A percentile compares a stretch with the other conserved stretches of the same genome.
These are phyloP conservation scores for Fusarium duplospermum DNA, from an alignment of 2,329 filamentous ascomycete species.

Conservation along the genomic window DNA sequence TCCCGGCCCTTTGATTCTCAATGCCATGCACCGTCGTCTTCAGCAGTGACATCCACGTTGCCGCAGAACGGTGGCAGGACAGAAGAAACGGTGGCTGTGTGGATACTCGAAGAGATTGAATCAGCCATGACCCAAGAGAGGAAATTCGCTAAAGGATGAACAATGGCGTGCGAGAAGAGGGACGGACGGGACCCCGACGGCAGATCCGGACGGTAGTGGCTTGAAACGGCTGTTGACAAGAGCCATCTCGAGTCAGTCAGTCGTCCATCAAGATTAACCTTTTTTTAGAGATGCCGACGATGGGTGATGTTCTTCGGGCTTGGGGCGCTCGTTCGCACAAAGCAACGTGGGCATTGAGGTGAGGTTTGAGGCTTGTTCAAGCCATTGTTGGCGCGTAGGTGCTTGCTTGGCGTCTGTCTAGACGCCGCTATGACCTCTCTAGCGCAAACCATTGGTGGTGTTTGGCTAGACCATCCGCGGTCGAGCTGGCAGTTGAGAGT, in stretches of 20 bases:
- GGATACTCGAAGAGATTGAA: not conserved
- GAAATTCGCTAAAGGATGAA: not conserved
- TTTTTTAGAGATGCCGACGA: not conserved
- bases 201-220: not conserved
- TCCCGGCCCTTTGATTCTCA: slow-evolving; percentile 7
- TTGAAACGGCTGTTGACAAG: slow-evolving; percentile 14
- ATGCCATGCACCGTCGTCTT: not conserved
- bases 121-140: not conserved
- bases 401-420: slow-evolving; percentile 3
- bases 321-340: not conserved
- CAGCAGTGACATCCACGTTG: slow-evolving; percentile 13
- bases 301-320: not conserved
- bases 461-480: not conserved
- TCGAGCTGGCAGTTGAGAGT: not conserved
- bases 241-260: slow-evolving; percentile 1
- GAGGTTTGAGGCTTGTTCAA: not conserved
- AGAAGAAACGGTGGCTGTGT: slow-evolving; percentile 18
- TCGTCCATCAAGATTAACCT: not conserved
- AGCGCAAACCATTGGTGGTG: not conserved
- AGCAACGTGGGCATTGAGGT: not conserved
- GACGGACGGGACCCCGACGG: not conserved
- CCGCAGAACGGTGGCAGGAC: slow-evolving; percentile 15
- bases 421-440: slow-evolving; percentile 15
- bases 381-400: not conserved
- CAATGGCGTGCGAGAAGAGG: not conserved